These are phyloP conservation scores for Botryotinia calthae DNA, from an alignment of 2,329 filamentous ascomycete genomes.

Conservation along the genomic window DNA sequence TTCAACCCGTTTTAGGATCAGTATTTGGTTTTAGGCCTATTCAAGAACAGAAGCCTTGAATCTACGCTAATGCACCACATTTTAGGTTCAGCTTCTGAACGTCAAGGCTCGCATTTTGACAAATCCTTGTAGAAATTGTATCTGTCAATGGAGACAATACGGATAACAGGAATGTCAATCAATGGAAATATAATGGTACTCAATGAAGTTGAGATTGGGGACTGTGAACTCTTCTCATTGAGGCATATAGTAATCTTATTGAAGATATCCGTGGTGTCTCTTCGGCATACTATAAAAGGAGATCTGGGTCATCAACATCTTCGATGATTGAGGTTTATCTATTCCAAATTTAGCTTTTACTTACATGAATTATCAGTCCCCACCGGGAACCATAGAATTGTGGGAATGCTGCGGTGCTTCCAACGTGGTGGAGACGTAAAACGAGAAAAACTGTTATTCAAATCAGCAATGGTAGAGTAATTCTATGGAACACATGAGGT, in stretches of 20 bases:
- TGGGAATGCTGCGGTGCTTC: background rate
- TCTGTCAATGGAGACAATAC: no score
- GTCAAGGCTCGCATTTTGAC: background rate
- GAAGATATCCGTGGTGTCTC: background rate
- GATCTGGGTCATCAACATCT: fast-evolving
- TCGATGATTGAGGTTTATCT: background rate
- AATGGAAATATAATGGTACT: background rate
- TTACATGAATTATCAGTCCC: background rate
- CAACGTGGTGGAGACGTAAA: background rate
- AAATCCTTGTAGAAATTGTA: background rate
- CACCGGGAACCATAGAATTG: background rate
- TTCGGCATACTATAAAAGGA: background rate
- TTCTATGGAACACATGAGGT: background rate
- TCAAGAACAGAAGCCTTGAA: background rate
- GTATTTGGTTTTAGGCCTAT: background rate
- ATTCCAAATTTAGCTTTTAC: background rate
- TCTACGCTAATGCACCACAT: background rate
- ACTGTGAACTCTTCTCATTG: background rate
- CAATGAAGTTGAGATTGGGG: background rate
- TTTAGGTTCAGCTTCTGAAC: background rate
- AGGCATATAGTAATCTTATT: background rate
- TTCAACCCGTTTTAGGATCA: background rate
- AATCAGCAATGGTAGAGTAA: background rate
- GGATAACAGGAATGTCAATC: no score
- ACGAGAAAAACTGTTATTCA: background rate